Evolutionary conservation across 1,284 basidiomycete genomes (phyloP).

Genomic region (Moniliophthora roreri): DNA sequence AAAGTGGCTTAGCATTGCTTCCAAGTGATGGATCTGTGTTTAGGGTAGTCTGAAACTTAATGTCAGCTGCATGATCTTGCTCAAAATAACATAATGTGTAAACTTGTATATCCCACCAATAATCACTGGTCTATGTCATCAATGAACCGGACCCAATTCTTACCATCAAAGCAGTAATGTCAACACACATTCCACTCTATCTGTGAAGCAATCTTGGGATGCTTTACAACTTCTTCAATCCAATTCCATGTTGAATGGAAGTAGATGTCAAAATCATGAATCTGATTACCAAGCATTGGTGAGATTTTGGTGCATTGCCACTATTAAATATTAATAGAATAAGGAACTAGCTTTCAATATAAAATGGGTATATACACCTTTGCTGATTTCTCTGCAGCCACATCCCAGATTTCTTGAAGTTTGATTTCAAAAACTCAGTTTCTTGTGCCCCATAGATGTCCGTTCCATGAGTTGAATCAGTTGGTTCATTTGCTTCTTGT

Average conservation of each 20-base stretch:
- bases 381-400: neutral
- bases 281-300: conserved; percentile 13
- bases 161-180: neutral
- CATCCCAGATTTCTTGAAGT: neutral
- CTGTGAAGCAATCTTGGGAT: conserved; percentile 18
- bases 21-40: neutral
- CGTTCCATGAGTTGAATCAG: neutral
- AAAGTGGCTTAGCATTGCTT: conserved; percentile 21
- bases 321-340: neutral
- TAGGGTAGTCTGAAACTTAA: neutral
- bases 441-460: neutral
- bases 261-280: conserved; percentile 12
- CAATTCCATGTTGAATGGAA: conserved; percentile 14
- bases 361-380: neutral
- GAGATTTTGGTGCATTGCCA: neutral
- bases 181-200: conserved; percentile 23
- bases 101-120: neutral
- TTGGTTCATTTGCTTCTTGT: neutral
- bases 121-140: neutral
- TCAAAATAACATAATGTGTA: no score
- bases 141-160: neutral
- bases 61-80: no score
- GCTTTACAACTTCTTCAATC: conserved; percentile 17
- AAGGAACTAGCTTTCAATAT: no score
- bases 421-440: neutral